Evolutionary conservation across 177 flowering plant species (phyloP), one percentile per base, ranked within the genome.

Genomic region (Vitis hybrid): DNA sequence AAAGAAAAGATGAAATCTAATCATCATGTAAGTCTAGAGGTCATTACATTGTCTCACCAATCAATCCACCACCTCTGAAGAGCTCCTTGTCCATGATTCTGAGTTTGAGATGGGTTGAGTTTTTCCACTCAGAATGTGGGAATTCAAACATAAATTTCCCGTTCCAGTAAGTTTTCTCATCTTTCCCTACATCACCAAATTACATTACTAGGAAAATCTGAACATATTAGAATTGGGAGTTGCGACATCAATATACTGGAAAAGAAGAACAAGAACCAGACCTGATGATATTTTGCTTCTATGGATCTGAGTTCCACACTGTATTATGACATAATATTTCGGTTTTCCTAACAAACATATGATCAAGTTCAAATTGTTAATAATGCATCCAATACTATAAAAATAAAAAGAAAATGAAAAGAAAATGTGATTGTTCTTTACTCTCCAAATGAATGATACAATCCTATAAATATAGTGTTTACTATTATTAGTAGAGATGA

Each of bases 201-300:
- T 49, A n/a, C n/a, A 10, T 48, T 14, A 27, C 10, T 17, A 15
- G 9, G 27, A 62, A 56, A 60, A 49, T 35, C 9, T 50, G 12
- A 55, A 49, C 11, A 30, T 14, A n/a, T 3, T 49, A 11, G 21
- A 17, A n/a, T 13, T 62, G 0, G 17, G 14, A 70, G 10, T 50
- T 21, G 52, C 0, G 58, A 17, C 52, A 64, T 11, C 10, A 21
- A 21, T 3, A 59, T 15, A 58, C 8, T 17, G 46, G 19, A 19
- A 18, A 14, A 13, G 7, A 18, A 1, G n/a, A 63, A 62, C 12
- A 19, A 40, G 10, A 64, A n/a, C 18, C 27, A 46, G 24, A 91
- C 97, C 95, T 86, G 77, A 18, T 68, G 93, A 80, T 51, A 52
- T 71, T 78, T 86, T 94, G 92, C 88, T 92, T 69, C 55, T 85